Conservation (phyloP, 768 basidiomycete genomes). For the Termitomyces sp. region DNA sequence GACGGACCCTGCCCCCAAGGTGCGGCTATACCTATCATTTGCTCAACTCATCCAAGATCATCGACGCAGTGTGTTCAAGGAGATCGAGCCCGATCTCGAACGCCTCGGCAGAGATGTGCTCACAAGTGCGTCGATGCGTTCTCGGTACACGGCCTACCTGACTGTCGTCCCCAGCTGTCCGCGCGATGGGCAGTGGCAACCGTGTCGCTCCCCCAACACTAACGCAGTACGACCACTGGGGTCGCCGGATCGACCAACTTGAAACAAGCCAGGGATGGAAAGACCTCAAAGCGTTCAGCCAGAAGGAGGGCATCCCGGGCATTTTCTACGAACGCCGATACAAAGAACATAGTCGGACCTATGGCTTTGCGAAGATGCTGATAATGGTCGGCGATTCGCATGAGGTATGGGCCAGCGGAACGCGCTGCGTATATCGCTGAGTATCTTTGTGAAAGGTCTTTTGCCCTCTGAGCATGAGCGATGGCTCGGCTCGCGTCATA, state of each 20-base stretch:
- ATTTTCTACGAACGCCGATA: slow-evolving; percentile 66
- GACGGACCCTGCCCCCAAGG: slow-evolving; percentile 47
- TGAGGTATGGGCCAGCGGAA: slow-evolving; percentile 33
- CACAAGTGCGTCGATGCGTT: slow-evolving; percentile 29
- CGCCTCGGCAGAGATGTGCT: slow-evolving; percentile 52
- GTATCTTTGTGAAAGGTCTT: slow-evolving; percentile 36
- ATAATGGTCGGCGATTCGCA: slow-evolving; percentile 61
- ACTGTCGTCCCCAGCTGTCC: slow-evolving; percentile 37
- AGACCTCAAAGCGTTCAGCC: slow-evolving; percentile 52
- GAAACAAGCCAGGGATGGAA: slow-evolving; percentile 74
- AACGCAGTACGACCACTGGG: slow-evolving; percentile 74
- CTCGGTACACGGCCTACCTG: not conserved
- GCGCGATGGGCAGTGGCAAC: slow-evolving; percentile 38
- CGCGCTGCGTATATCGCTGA: not conserved
- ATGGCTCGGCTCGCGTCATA: slow-evolving; percentile 69
- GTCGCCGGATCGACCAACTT: slow-evolving; percentile 57
- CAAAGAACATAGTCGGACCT: slow-evolving; percentile 52
- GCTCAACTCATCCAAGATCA: not conserved
- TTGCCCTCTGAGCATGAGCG: slow-evolving; percentile 78
- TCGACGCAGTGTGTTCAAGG: slow-evolving; percentile 32
- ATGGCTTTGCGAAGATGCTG: slow-evolving; percentile 61
- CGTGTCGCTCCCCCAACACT: slow-evolving; percentile 46
- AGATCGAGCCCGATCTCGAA: slow-evolving; percentile 57
- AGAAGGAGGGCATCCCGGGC: slow-evolving; percentile 60
- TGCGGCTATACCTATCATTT: slow-evolving; percentile 14